Evolutionary conservation across 2,329 filamentous ascomycete species (phyloP), one percentile per base, ranked within the genome.

Genomic region (Claviceps sp.): DNA sequence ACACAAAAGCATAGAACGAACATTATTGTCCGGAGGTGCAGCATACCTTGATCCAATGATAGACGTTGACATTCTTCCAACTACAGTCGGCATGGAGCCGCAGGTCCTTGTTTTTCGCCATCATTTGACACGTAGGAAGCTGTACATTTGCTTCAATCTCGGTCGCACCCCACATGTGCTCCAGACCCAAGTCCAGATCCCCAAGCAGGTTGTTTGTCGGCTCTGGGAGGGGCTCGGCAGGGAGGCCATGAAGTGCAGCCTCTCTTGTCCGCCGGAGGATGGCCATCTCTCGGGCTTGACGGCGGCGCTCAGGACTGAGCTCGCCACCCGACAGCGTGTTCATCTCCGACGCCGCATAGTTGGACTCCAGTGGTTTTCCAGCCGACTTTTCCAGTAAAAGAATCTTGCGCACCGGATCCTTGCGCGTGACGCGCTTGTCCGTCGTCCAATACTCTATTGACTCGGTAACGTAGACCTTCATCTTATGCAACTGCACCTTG

Each of bases 101-200:
- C 39, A 78, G 52, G 8, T 66, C 66, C 64, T 76, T 77, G 61
- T 90, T 83, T 60, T 83, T 85, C 22, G 85, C 80, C 84, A 94
- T 90, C 62, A 84, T 83, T 59, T 87, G 81, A 63, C 90, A 96
- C 38, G 87, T 95, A 11, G 90, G 90, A 47, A 96, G 76, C 68
- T 95, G 88, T 9, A 95, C 88, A 55, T 85, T 93, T 73, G 95
- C 91, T 64, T 96, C 90, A 72, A 95, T 89, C 68, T 96, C 90
- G 0, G 90, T 95, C 20, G 89, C 85, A 1, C 87, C 89, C 72
- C 90, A 84, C 58, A 83, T 88, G 22, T 76, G 75, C 62, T 94
- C 86, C 1, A 80, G 61, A 1, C 78, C 78, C 14, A 84, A 75
- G 44, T 86, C 81, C 17, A 95, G 71, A 59, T 94, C 85, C 9